phyloP scores from a whole-genome alignment of 2,329 filamentous ascomycete species.

The Xylariaceae sp. region DNA sequence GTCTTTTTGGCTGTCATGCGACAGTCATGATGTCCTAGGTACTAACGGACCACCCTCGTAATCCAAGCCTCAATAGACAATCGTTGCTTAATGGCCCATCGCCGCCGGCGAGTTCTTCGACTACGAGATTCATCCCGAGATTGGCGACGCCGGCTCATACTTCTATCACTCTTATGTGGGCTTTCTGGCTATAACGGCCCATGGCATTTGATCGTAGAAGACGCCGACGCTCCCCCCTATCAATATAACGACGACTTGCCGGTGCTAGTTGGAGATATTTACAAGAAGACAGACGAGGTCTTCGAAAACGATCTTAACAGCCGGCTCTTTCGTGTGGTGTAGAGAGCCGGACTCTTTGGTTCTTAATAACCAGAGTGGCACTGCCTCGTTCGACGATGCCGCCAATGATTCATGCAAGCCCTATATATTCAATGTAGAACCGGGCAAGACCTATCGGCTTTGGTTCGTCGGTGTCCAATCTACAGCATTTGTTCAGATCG shows the following conservation, averaged over 20 bases:
- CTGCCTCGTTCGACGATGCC: slow-evolving; percentile 33
- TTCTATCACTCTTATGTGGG: slow-evolving; percentile 67
- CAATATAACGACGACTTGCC: slow-evolving; percentile 59
- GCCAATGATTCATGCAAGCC: slow-evolving; percentile 38
- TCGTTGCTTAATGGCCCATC: slow-evolving; percentile 65
- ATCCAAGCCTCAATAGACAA: no score
- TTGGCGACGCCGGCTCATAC: slow-evolving; percentile 57
- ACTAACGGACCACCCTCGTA: no score
- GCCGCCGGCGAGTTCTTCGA: slow-evolving; percentile 60
- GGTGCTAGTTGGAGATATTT: slow-evolving; percentile 55
- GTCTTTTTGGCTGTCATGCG: no score
- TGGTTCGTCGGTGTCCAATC: slow-evolving; percentile 56
- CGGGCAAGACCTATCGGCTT: slow-evolving; percentile 58
- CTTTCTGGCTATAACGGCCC: slow-evolving; percentile 56
- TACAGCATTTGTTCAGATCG: slow-evolving; percentile 50
- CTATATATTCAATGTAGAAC: slow-evolving; percentile 54
- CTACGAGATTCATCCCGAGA: slow-evolving; percentile 55
- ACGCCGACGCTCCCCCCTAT: slow-evolving; percentile 46
- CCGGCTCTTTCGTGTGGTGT: slow-evolving; percentile 50
- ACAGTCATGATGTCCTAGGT: no score
- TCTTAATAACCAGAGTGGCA: slow-evolving; percentile 53
- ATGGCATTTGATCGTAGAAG: slow-evolving; percentile 56
- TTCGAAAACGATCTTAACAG: slow-evolving; percentile 48
- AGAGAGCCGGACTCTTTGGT: slow-evolving; percentile 56
- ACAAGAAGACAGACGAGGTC: slow-evolving; percentile 46